A percentile compares a stretch with the other conserved stretches of the same genome.
Evolutionary conservation across 2,329 filamentous ascomycete species (phyloP).

Genomic region (Didymella keratinophila): DNA sequence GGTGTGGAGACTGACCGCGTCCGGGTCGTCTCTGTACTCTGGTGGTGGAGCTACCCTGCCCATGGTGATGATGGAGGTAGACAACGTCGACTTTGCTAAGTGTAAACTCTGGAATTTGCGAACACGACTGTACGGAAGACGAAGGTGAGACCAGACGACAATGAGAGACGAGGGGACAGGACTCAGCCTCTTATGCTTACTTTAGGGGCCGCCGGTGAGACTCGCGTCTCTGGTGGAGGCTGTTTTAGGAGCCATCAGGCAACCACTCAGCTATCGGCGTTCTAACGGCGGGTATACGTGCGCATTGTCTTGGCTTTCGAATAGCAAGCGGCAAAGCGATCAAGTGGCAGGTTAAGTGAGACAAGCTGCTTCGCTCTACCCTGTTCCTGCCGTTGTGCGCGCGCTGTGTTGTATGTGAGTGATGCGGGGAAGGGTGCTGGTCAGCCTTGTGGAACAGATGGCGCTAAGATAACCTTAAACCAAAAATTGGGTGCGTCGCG

Average conservation of each 20-base stretch:
- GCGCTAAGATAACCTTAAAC: slow-evolving; percentile 47
- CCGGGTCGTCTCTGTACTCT: slow-evolving; percentile 48
- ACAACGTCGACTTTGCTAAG: not conserved
- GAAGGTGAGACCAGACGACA: not conserved
- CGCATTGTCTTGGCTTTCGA: not conserved
- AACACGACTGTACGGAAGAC: not conserved
- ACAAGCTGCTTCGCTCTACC: slow-evolving; percentile 5
- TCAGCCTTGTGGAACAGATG: slow-evolving; percentile 3
- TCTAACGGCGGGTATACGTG: slow-evolving; percentile 13
- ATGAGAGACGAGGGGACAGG: not conserved
- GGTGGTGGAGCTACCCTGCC: slow-evolving; percentile 36
- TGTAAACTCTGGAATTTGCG: not conserved
- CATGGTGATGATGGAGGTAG: slow-evolving; percentile 34
- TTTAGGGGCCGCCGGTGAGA: slow-evolving; percentile 30
- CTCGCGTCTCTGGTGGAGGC: slow-evolving; percentile 25
- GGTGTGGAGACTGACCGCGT: slow-evolving; percentile 51
- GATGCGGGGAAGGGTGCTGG: slow-evolving; percentile 13
- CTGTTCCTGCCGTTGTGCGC: not conserved
- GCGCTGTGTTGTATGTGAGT: not conserved
- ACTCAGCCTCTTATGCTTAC: slow-evolving; percentile 22
- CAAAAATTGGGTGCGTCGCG: slow-evolving; percentile 34
- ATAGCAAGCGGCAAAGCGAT: not conserved
- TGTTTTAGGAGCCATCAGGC: slow-evolving; percentile 37
- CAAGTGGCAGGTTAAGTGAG: not conserved
- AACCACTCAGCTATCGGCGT: slow-evolving; percentile 29